Evolutionary conservation across 2,329 filamentous ascomycete species (phyloP).

Genomic region (Acarospora socialis): DNA sequence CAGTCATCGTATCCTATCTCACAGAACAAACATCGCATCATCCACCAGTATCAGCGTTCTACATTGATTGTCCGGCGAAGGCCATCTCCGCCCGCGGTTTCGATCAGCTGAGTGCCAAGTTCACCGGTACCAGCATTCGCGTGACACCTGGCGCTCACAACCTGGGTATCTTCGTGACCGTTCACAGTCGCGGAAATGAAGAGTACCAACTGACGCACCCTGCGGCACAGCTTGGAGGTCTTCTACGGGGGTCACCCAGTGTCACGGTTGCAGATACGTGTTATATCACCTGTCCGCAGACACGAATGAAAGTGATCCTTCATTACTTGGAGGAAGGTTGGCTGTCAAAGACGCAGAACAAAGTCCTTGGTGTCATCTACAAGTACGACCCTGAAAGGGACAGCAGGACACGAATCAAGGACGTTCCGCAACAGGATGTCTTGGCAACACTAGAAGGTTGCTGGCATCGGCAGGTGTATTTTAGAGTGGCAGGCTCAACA

Average conservation of each 20-base stretch:
- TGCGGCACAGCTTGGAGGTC: conserved; percentile 76
- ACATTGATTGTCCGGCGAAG: conserved; percentile 80
- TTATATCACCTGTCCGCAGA: conserved; percentile 80
- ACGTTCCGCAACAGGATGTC: conserved; percentile 74
- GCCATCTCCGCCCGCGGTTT: conserved; percentile 80
- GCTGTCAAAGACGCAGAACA: conserved; percentile 83
- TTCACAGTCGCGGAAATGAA: conserved; percentile 68
- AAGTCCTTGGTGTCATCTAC: conserved; percentile 82
- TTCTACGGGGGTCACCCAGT: conserved; percentile 74
- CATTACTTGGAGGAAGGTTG: conserved; percentile 92
- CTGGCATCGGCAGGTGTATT: conserved; percentile 64
- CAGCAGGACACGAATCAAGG: conserved; percentile 61
- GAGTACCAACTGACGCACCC: conserved; percentile 93
- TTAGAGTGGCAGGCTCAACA: conserved; percentile 34
- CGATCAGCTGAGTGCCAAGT: conserved; percentile 93
- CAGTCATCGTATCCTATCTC: conserved; percentile 75
- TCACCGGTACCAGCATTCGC: conserved; percentile 87
- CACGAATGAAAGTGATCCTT: conserved; percentile 78
- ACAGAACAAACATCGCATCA: conserved; percentile 98
- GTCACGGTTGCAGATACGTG: conserved; percentile 83
- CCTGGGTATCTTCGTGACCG: conserved; percentile 82
- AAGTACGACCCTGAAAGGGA: conserved; percentile 80
- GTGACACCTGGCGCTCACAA: conserved; percentile 89
- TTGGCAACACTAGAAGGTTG: conserved; percentile 69
- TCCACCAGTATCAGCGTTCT: conserved; percentile 91